Evolutionary conservation across 495 filamentous ascomycete genomes (phyloP).

Genomic region (Neurospora discreta): DNA sequence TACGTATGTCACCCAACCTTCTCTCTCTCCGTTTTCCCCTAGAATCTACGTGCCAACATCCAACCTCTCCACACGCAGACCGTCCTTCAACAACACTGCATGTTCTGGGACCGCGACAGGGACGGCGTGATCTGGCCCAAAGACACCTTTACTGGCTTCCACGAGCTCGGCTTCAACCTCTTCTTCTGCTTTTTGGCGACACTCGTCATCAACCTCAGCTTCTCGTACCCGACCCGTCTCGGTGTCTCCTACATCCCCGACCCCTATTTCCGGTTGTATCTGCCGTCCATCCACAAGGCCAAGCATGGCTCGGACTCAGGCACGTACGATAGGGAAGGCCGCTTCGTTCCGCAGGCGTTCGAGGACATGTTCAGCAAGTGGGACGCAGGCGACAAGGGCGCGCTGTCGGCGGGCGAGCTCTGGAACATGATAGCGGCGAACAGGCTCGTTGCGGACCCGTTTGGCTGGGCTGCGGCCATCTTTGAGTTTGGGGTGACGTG

Average conservation of each 20-base stretch:
- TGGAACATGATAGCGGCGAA: slow-evolving; percentile 12
- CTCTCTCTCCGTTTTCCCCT: background rate
- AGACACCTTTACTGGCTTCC: slow-evolving; percentile 45
- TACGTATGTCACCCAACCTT: background rate
- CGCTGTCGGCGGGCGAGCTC: slow-evolving; percentile 7
- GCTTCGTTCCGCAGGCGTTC: slow-evolving; percentile 43
- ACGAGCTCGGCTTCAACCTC: slow-evolving; percentile 38
- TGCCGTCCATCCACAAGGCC: slow-evolving; percentile 39
- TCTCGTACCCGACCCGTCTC: slow-evolving; percentile 41
- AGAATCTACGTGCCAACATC: background rate
- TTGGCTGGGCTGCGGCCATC: slow-evolving; percentile 20
- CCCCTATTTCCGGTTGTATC: slow-evolving; percentile 37
- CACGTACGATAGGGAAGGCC: slow-evolving; percentile 42
- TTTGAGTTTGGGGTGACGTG: slow-evolving; percentile 38
- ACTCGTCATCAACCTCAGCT: slow-evolving; percentile 36
- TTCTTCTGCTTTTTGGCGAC: slow-evolving; percentile 32
- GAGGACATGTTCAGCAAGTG: slow-evolving; percentile 50
- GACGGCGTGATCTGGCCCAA: slow-evolving; percentile 43
- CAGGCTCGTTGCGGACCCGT: slow-evolving; percentile 13
- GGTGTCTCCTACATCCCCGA: slow-evolving; percentile 32
- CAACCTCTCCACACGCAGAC: slow-evolving; percentile 9
- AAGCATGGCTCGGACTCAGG: slow-evolving; percentile 47
- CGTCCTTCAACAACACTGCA: slow-evolving; percentile 43
- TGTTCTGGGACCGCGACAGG: slow-evolving; percentile 35
- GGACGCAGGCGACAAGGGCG: slow-evolving; percentile 19